These are phyloP conservation scores for Sporisorium reilianum DNA, from an alignment of 1,284 basidiomycete species.

Conservation along the genomic window DNA sequence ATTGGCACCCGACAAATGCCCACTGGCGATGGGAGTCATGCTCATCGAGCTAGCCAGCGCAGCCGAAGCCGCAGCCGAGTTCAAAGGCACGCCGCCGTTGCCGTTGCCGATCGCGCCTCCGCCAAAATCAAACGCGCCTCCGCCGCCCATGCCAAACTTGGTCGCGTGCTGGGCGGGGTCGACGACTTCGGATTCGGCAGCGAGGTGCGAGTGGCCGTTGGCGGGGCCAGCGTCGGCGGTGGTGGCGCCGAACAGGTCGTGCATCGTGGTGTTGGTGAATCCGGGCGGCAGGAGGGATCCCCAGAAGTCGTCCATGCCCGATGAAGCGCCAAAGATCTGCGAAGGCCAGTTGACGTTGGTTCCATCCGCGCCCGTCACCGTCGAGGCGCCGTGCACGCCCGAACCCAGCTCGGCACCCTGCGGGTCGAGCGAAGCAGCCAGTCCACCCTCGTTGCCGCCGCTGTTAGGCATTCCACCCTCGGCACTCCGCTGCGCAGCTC, in stretches of 20 bases:
- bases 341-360: conserved; percentile 36
- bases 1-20: conserved; percentile 29
- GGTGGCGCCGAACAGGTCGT: conserved; percentile 44
- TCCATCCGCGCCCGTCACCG: conserved; percentile 10
- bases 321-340: conserved; percentile 33
- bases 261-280: conserved; percentile 50
- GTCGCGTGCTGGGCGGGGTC: conserved; percentile 27
- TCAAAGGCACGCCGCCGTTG: conserved; percentile 44
- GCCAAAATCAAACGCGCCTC: conserved; percentile 48
- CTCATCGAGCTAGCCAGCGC: conserved; percentile 29
- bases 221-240: conserved; percentile 5
- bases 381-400: neutral
- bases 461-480: neutral
- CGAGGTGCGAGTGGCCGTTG: conserved; percentile 16
- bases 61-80: conserved; percentile 32
- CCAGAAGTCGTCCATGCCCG: conserved; percentile 60
- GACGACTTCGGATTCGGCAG: conserved; percentile 15
- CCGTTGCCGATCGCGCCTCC: conserved; percentile 52
- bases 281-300: conserved; percentile 58
- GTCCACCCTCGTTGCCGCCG: neutral
- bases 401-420: neutral
- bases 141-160: conserved; percentile 56
- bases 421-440: conserved; percentile 17
- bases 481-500: neutral
- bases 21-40: conserved; percentile 33